Evolutionary conservation across 1,284 basidiomycete species (phyloP).

Genomic region (Rhodotorula sp.): DNA sequence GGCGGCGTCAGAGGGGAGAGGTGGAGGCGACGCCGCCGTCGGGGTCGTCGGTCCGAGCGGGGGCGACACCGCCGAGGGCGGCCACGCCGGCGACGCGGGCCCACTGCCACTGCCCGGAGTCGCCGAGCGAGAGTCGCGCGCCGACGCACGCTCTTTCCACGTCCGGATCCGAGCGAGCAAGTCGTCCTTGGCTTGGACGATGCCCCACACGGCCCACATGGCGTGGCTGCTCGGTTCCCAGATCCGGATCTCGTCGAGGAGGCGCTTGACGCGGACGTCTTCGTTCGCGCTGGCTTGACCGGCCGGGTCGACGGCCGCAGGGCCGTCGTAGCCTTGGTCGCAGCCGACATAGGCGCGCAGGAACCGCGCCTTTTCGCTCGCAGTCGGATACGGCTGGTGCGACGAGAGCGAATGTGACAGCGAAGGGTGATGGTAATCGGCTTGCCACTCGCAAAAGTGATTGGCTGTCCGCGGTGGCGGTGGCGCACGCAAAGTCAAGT

Average conservation of each 20-base stretch:
- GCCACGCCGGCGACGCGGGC: neutral
- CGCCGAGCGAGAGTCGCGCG: neutral
- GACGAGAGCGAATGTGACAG: conserved; percentile 70
- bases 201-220: conserved; percentile 88
- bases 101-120: neutral
- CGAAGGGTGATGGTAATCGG: conserved; percentile 71
- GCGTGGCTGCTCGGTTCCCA: conserved; percentile 87
- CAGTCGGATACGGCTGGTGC: conserved; percentile 67
- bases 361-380: conserved; percentile 72
- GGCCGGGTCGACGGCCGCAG: neutral
- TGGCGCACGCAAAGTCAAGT: neutral
- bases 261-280: conserved; percentile 43
- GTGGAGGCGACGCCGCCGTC: neutral
- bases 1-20: neutral
- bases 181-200: conserved; percentile 82
- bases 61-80: neutral
- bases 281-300: conserved; percentile 9
- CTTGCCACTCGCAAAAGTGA: conserved; percentile 94
- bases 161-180: conserved; percentile 49
- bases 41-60: neutral
- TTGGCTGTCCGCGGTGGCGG: conserved; percentile 59
- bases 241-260: conserved; percentile 72
- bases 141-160: conserved; percentile 33
- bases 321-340: conserved; percentile 36
- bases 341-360: conserved; percentile 70